Percentiles rank a stretch among this genome's conserved stretches.
Evolutionary conservation across 805 yeast species (phyloP).

Genomic region (Saccharomycopsis sp.): DNA sequence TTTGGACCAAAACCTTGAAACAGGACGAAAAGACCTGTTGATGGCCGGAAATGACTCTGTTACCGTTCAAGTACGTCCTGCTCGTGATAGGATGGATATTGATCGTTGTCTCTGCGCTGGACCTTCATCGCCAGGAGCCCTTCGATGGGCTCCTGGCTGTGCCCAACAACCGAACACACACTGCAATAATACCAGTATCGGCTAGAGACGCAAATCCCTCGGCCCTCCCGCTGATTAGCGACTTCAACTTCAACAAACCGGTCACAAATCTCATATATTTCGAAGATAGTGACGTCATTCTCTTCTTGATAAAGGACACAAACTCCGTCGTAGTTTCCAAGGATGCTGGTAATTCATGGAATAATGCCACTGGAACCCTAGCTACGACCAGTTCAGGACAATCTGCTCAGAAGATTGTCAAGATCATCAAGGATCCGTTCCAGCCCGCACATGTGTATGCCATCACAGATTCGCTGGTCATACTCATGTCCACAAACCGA

Average conservation of each 20-base stretch:
- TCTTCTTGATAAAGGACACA: not conserved
- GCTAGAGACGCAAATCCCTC: not conserved
- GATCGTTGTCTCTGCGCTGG: not conserved
- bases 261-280: not conserved
- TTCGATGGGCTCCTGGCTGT: no score
- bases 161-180: not conserved
- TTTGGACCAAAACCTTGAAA: not conserved
- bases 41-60: not conserved
- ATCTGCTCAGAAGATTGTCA: not conserved
- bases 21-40: not conserved
- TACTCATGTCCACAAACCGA: conserved; percentile 1
- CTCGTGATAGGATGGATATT: not conserved
- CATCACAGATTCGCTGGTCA: conserved; percentile 1
- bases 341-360: conserved; percentile 1
- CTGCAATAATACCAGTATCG: not conserved
- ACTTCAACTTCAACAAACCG: not conserved
- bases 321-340: not conserved
- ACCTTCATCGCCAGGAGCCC: no score
- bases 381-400: not conserved
- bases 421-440: conserved; percentile 8
- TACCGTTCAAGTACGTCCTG: not conserved
- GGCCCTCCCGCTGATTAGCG: not conserved
- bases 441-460: not conserved
- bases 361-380: not conserved
- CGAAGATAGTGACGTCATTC: not conserved